phyloP scores from a whole-genome alignment of 75 land plant genomes.

The Pinus tabuliformis region DNA sequence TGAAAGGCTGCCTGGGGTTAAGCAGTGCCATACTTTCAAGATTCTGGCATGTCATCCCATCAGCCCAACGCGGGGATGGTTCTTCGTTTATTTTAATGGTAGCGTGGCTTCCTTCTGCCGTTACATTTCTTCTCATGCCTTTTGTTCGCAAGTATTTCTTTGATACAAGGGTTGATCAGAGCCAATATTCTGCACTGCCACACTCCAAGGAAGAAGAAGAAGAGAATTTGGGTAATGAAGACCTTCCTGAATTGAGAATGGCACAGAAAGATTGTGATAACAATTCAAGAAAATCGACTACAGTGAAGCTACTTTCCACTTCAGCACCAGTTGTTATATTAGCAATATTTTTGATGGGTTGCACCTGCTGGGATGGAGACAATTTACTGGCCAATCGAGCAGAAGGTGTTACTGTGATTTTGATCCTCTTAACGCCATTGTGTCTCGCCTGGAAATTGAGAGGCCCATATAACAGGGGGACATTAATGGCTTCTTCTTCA shows the following conservation, averaged over 20 bases:
- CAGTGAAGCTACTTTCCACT: background rate
- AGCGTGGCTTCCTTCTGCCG: conserved; percentile 15
- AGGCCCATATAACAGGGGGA: too few relatives aligned
- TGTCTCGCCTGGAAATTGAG: too few relatives aligned
- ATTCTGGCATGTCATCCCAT: conserved; percentile 9
- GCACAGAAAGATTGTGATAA: background rate
- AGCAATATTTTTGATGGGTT: background rate
- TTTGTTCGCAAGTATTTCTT: conserved; percentile 5
- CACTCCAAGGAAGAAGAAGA: too few relatives aligned
- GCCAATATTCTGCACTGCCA: too few relatives aligned
- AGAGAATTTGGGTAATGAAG: background rate
- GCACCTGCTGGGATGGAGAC: background rate
- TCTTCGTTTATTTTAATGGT: conserved; percentile 21
- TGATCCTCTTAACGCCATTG: too few relatives aligned
- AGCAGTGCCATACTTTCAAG: conserved; percentile 32
- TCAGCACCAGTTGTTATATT: background rate
- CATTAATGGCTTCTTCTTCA: too few relatives aligned
- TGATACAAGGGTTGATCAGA: background rate
- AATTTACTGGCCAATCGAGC: background rate
- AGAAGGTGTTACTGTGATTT: too few relatives aligned
- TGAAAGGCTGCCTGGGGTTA: conserved; percentile 36
- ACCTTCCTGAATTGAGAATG: too few relatives aligned
- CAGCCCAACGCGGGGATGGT: conserved; percentile 3
- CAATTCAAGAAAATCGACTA: background rate
- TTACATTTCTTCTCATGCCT: conserved; percentile 8